These are phyloP conservation scores for Eragrostis tef DNA, from an alignment of 202 grass and related monocot genomes.

Conservation along the genomic window DNA sequence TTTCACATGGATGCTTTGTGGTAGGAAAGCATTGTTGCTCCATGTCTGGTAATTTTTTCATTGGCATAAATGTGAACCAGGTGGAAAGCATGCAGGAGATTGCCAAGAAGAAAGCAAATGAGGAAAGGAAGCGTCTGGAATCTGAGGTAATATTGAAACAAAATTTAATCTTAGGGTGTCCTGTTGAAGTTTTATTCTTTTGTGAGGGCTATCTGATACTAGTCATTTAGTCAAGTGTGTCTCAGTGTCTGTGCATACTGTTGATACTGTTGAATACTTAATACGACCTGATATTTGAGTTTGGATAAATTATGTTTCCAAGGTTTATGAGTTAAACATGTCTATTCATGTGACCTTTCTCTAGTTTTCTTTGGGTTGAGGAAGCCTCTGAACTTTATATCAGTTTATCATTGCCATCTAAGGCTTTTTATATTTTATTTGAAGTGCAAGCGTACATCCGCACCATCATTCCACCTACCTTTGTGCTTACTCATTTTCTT, in stretches of 20 bases:
- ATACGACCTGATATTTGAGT: conserved; percentile 9
- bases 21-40: neutral
- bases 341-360: conserved; percentile 12
- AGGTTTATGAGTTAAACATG: neutral
- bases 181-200: neutral
- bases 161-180: neutral
- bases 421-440: conserved; percentile 2
- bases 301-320: neutral
- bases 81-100: conserved; percentile 86
- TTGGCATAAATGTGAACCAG: conserved; percentile 51
- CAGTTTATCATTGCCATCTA: neutral
- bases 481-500: neutral
- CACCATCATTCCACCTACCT: conserved; percentile 3
- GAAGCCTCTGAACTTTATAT: conserved; percentile 8
- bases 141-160: conserved; percentile 65
- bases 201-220: neutral
- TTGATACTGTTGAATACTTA: conserved; percentile 15
- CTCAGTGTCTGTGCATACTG: neutral
- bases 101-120: conserved; percentile 85
- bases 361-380: conserved; percentile 7
- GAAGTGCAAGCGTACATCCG: neutral
- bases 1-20: conserved; percentile 12
- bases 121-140: conserved; percentile 83
- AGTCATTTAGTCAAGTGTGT: conserved; percentile 9
- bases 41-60: neutral